Evolutionary conservation across 208 protist genomes (phyloP).

Genomic region (Trypanosoma scelopori): DNA sequence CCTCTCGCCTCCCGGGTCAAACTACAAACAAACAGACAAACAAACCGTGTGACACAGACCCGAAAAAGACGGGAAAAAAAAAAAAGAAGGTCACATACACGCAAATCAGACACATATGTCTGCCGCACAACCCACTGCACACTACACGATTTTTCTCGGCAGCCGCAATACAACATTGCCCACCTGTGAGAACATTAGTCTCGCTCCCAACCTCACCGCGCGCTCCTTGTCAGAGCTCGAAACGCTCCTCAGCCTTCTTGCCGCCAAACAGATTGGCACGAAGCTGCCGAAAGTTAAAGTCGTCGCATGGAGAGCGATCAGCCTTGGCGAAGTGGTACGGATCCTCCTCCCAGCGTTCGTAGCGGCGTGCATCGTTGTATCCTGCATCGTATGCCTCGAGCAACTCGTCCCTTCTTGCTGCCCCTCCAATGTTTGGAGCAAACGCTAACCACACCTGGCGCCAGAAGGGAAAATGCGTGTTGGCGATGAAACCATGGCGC

Average conservation of each 20-base stretch:
- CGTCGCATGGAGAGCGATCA: slow-evolving; percentile 74
- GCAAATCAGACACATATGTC: background rate
- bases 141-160: too few species aligned
- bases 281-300: slow-evolving; percentile 83
- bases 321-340: slow-evolving; percentile 88
- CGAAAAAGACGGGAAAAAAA: too few species aligned
- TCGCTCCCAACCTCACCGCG: background rate
- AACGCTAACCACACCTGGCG: slow-evolving; percentile 77
- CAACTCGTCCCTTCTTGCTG: slow-evolving; percentile 51
- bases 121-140: background rate
- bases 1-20: too few species aligned
- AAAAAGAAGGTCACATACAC: slow-evolving; percentile 2
- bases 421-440: slow-evolving; percentile 55
- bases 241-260: slow-evolving; percentile 58
- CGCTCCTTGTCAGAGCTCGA: slow-evolving; percentile 53
- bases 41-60: too few species aligned
- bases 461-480: slow-evolving; percentile 78
- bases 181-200: background rate
- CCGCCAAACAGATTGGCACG: slow-evolving; percentile 79
- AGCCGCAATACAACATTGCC: background rate
- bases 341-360: slow-evolving; percentile 91
- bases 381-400: slow-evolving; percentile 84
- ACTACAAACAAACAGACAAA: too few species aligned
- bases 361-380: slow-evolving; percentile 83
- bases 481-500: slow-evolving; percentile 77